Evolutionary conservation across 2,329 filamentous ascomycete species (phyloP), one percentile per base, ranked within the genome.

Genomic region (Myriosclerotinia duriaeana): DNA sequence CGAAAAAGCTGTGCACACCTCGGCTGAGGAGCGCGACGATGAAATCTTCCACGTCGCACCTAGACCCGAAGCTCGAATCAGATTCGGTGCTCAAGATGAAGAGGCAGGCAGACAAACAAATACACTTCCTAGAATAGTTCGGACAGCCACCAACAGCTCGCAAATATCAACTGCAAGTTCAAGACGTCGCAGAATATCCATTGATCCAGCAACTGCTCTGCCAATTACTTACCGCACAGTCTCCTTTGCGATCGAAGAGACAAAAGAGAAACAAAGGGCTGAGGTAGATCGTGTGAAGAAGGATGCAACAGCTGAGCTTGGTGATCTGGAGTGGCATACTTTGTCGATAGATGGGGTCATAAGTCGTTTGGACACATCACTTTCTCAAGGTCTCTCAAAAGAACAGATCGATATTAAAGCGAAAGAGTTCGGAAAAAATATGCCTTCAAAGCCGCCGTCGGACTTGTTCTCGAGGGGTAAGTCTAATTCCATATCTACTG

Each of bases 241-340:
- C 78, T 84, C 79, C 80, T 85, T 83, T 70, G 80, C 84, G 52
- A 84, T 87, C 72, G 81, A 84, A 26, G 83, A 86, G 67, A 80
- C 80, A 56, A 83, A 83, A 69, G 79, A 79, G 62, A 79, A 79
- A 44, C 77, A 80, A 61, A 73, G 76, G 3, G 78, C 79, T 40
- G 77, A 81, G 59, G 75, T 76, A 4, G 75, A 74, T 1, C 78
- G 79, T 58, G 70, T 77, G 70, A 80, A 81, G 69, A 78, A 79
- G 44, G 74, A 76, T 44, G 78, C 82, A 3, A 78, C 80, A 48
- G 55, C 65, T 85, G 85, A 87, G 68, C 82, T 88, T 65, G 84
- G 82, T 59, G 81, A 83, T 66, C 80, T 91, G 56, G 86, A 90
- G 72, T 90, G 89, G 87, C 89, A 92, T 75, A 85, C 79, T 1